phyloP scores from a whole-genome alignment of 345 rosid genomes.

The Balakata baccata region DNA sequence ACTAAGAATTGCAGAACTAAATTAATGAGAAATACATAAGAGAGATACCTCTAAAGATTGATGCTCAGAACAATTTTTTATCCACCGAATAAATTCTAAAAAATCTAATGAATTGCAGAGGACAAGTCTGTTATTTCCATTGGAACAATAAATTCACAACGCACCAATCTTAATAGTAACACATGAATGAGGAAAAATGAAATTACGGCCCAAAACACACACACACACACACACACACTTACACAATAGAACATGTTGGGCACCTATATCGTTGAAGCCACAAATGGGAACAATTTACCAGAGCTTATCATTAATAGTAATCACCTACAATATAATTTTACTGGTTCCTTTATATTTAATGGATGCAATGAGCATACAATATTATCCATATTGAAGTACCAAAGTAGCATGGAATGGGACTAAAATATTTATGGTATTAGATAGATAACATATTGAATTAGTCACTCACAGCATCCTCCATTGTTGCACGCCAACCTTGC shows the following conservation, averaged over 20 bases:
- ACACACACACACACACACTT: too few relatives aligned
- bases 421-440: neutral
- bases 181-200: too few relatives aligned
- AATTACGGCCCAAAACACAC: too few relatives aligned
- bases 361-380: neutral
- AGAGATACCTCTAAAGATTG: neutral
- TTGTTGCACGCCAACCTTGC: constrained; percentile 99
- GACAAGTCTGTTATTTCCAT: neutral
- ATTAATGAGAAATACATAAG: neutral
- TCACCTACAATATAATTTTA: neutral
- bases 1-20: neutral
- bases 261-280: too few relatives aligned
- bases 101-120: neutral
- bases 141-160: neutral
- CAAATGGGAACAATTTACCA: neutral
- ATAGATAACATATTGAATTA: constrained; percentile 3
- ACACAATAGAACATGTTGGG: too few relatives aligned
- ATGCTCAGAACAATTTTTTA: too few relatives aligned
- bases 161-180: too few relatives aligned
- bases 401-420: neutral
- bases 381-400: neutral
- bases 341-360: neutral
- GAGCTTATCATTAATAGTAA: neutral
- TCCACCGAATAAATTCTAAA: neutral
- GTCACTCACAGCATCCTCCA: constrained; percentile 97